A percentile compares a stretch with the other conserved stretches of the same genome.
Conservation (phyloP, 1,139 yeast genomes). For the Scheffersomyces insectosa region DNA sequence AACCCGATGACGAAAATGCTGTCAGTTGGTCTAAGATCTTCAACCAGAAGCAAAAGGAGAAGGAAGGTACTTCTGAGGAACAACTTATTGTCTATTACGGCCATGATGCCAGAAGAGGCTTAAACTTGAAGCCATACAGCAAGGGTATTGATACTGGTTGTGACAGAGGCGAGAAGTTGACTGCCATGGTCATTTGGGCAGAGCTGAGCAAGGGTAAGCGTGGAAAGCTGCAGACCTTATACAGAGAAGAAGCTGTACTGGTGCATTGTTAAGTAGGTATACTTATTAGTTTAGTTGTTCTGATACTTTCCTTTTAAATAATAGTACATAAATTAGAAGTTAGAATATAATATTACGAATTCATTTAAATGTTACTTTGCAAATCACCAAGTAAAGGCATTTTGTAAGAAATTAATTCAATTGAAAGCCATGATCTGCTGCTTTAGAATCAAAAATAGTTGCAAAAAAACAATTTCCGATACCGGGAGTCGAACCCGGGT, state of each 20-base stretch:
- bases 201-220: constrained; percentile 15
- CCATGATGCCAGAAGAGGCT: constrained; percentile 82
- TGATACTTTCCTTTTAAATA: no score
- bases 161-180: constrained; percentile 68
- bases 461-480: constrained; percentile 44
- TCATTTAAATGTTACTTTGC: neutral
- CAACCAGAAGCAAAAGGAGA: constrained; percentile 50
- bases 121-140: constrained; percentile 62
- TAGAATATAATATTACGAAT: neutral
- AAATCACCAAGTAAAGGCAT: neutral
- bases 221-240: constrained; percentile 13
- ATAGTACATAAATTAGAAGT: no score
- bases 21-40: constrained; percentile 68
- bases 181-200: constrained; percentile 60
- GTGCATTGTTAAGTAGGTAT: constrained; percentile 18
- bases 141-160: constrained; percentile 86
- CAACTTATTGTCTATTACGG: constrained; percentile 72
- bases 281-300: neutral
- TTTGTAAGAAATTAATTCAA: neutral
- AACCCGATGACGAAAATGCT: constrained; percentile 46
- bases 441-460: neutral
- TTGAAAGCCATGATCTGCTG: neutral
- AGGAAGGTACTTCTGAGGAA: constrained; percentile 23
- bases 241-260: constrained; percentile 26
- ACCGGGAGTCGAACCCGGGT: constrained; percentile 86